These are phyloP conservation scores for Penicillium coprophilum DNA, from an alignment of 495 filamentous ascomycete genomes.

Conservation along the genomic window DNA sequence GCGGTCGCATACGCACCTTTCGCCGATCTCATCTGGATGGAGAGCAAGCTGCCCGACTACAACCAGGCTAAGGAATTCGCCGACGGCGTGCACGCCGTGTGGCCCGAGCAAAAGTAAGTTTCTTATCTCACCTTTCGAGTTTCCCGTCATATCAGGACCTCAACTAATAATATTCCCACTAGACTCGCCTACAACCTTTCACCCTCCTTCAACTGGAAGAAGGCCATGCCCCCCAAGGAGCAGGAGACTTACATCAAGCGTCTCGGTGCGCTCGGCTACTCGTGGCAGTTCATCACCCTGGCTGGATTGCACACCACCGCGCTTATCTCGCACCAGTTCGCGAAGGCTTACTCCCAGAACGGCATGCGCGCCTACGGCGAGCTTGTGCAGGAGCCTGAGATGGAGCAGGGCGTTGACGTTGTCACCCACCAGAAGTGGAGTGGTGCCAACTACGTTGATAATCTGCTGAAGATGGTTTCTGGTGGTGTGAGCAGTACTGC, in stretches of 20 bases:
- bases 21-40: slow-evolving; percentile 98
- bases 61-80: slow-evolving; percentile 92
- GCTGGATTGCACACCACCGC: slow-evolving; percentile 96
- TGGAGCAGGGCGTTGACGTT: slow-evolving; percentile 84
- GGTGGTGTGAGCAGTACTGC: slow-evolving; percentile 88
- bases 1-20: slow-evolving; percentile 92
- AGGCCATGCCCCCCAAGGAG: slow-evolving; percentile 88
- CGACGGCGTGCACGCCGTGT: slow-evolving; percentile 87
- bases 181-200: slow-evolving; percentile 96
- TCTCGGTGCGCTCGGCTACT: slow-evolving; percentile 85
- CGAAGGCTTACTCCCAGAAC: slow-evolving; percentile 71
- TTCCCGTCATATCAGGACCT: background rate
- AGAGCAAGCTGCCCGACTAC: slow-evolving; percentile 93
- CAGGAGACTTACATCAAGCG: slow-evolving; percentile 97
- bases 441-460: slow-evolving; percentile 91
- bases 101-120: slow-evolving; percentile 93
- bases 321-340: slow-evolving; percentile 83
- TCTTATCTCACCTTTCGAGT: background rate
- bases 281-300: slow-evolving; percentile 99
- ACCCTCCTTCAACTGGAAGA: slow-evolving; percentile 99
- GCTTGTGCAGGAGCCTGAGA: slow-evolving; percentile 96
- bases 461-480: slow-evolving; percentile 93
- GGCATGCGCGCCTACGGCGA: slow-evolving; percentile 98
- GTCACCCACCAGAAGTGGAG: slow-evolving; percentile 99
- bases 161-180: slow-evolving; percentile 6